Evolutionary conservation across 495 filamentous ascomycete genomes (phyloP), one percentile per base, ranked within the genome.

Genomic region (Cetradonia linearis): DNA sequence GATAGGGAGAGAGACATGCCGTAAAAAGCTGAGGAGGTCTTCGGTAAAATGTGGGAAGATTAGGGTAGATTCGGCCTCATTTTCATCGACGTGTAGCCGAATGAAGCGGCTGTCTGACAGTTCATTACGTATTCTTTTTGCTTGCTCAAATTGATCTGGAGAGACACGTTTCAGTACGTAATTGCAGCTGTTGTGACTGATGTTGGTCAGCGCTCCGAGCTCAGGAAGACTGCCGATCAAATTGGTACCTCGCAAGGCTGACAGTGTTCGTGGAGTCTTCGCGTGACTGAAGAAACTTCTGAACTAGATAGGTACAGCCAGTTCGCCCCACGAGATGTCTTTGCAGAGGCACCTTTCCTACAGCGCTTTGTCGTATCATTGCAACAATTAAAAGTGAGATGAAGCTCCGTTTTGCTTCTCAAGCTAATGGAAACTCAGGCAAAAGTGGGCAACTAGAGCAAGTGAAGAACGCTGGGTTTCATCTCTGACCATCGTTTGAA

Each of bases 401-500:
- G 40, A 44, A 44, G 40, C 40, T 44, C 20, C 40, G 40, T 44
- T 44, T 44, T 44, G 40, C 40, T 44, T 44, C 14, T 44, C 40
- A 44, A 44, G 40, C 40, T 44, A 44, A 44, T 44, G 40, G 40
- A 44, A 44, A 44, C n/a, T n/a, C n/a, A n/a, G n/a, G n/a, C n/a
- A n/a, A n/a, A n/a, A n/a, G n/a, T n/a, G n/a, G n/a, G n/a, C n/a
- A 44, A 11, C 20, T n/a, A 44, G 40, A 44, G 40, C 40, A 44
- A 44, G 5, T 44, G 40, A 44, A 11, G 40, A 5, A 44, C 20
- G 40, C 40, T 44, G 14, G n/a, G n/a, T n/a, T n/a, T n/a, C n/a
- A n/a, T n/a, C n/a, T n/a, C n/a, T n/a, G n/a, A n/a, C n/a, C n/a
- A n/a, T n/a, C n/a, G n/a, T n/a, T n/a, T n/a, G n/a, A n/a, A n/a